Conservation (phyloP, 139 green algal species). For the Zygnema circumcarinatum region DNA sequence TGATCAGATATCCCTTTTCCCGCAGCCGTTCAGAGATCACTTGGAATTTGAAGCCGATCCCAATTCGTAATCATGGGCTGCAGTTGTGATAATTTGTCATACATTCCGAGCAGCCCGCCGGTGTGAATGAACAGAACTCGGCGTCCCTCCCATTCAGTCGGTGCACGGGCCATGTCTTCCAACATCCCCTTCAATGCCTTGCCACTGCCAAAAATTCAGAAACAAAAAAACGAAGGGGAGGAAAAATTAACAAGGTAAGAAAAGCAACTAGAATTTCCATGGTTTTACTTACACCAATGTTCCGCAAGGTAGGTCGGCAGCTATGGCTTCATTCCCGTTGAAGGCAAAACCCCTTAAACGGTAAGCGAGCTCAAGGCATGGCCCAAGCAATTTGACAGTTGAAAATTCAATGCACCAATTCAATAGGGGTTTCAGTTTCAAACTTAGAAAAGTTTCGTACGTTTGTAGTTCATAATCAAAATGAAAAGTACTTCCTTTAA, state of each 20-base stretch:
- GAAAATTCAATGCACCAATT: no score
- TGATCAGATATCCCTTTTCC: no score
- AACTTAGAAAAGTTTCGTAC: no score
- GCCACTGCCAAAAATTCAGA: slow-evolving; percentile 59
- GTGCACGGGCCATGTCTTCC: slow-evolving; percentile 70
- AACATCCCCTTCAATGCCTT: slow-evolving; percentile 84
- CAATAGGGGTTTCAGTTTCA: no score
- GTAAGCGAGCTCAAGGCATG: no score
- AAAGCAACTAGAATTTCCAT: not conserved
- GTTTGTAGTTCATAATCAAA: no score
- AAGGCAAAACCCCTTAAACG: no score
- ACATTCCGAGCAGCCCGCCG: slow-evolving; percentile 88
- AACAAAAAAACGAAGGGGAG: not conserved
- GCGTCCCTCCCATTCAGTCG: slow-evolving; percentile 77
- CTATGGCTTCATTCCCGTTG: no score
- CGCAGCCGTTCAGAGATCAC: no score
- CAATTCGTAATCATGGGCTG: slow-evolving; percentile 55
- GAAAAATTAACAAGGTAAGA: not conserved
- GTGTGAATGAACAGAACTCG: slow-evolving; percentile 88
- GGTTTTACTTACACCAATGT: not conserved
- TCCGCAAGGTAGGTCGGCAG: no score
- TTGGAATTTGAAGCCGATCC: slow-evolving; percentile 31
- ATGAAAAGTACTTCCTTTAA: no score
- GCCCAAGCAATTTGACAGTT: no score
- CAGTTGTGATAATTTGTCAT: slow-evolving; percentile 86